These are phyloP conservation scores for Schizosaccharomyces pombe DNA, from an alignment of 805 yeast genomes.

Conservation along the genomic window DNA sequence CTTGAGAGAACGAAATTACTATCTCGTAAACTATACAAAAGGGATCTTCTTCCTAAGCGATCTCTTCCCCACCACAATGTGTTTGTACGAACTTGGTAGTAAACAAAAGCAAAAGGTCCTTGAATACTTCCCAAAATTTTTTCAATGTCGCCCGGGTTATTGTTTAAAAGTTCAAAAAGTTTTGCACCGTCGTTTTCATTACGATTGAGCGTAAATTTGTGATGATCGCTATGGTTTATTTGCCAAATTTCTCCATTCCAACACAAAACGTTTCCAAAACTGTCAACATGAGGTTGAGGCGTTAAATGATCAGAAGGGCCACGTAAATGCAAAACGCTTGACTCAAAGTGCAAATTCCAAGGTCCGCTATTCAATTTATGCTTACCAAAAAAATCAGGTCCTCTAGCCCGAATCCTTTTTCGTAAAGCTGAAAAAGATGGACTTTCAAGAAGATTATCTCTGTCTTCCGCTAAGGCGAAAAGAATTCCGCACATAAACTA, in stretches of 20 bases:
- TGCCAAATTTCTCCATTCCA: constrained; percentile 85
- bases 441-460: not conserved
- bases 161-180: constrained; percentile 20
- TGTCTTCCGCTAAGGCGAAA: constrained; percentile 1
- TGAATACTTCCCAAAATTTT: constrained; percentile 25
- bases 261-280: constrained; percentile 26
- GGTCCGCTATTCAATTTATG: not conserved
- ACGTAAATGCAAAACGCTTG: constrained; percentile 63
- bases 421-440: constrained; percentile 3
- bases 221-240: constrained; percentile 2
- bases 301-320: constrained; percentile 36
- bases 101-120: constrained; percentile 67
- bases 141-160: constrained; percentile 13
- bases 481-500: constrained; percentile 16
- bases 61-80: constrained; percentile 64
- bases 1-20: constrained; percentile 8
- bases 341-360: constrained; percentile 16
- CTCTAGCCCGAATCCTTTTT: constrained; percentile 10
- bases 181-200: constrained; percentile 38
- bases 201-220: not conserved
- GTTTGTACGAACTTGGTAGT: constrained; percentile 16
- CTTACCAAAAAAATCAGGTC: constrained; percentile 13
- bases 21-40: constrained; percentile 15
- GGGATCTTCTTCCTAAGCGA: constrained; percentile 54
- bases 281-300: constrained; percentile 35